Evolutionary conservation across 306 rosid genomes (phyloP), one percentile per base, ranked within the genome.

Genomic region (Canavalia ensiformis): DNA sequence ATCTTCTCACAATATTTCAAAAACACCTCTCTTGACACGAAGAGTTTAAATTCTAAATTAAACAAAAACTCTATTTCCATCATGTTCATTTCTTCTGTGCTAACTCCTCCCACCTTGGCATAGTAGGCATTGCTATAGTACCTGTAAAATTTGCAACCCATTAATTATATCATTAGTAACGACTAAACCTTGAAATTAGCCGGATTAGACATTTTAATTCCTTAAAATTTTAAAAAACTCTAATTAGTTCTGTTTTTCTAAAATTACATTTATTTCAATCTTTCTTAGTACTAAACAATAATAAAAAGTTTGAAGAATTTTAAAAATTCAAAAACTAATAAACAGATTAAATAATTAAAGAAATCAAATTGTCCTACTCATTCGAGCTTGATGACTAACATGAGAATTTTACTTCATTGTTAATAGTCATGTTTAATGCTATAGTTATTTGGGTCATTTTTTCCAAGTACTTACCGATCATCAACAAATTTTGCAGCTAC

Each of bases 81-180:
- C 44, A 52, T 82, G 88, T 93, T 93, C 90, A 93, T 87, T 71
- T 91, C 94, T 47, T 25, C 81, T 1, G 72, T 90, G 89, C 90
- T 90, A 50, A 91, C 88, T 46, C 97, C 97, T 51, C 97, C 97
- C 33, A 93, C 91, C 72, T 67, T 79, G 11, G 96, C 97, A 63
- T 79, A 90, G 58, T 89, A 76, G 3, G 75, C 83, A 63, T 90
- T 93, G 84, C 73, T 83, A 51, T 72, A 78, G 59, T 76, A 83
- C 83, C 97, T 93, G 84, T 68, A 82, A 51, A 41, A 18, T 42
- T 44, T 49, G 37, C 25, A 58, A 56, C 2, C 31, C 41, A 37
- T 37, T 37, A 37, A 8, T 2, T 8, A 47, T 51, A 7, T 47
- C 52, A 47, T 9, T 1, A 7, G 25, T 18, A 18, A 18, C 25